Percentiles rank a stretch among this genome's conserved stretches.
phyloP scores from a whole-genome alignment of 2,329 filamentous ascomycete species.

The Ophiosphaerella korrae region DNA sequence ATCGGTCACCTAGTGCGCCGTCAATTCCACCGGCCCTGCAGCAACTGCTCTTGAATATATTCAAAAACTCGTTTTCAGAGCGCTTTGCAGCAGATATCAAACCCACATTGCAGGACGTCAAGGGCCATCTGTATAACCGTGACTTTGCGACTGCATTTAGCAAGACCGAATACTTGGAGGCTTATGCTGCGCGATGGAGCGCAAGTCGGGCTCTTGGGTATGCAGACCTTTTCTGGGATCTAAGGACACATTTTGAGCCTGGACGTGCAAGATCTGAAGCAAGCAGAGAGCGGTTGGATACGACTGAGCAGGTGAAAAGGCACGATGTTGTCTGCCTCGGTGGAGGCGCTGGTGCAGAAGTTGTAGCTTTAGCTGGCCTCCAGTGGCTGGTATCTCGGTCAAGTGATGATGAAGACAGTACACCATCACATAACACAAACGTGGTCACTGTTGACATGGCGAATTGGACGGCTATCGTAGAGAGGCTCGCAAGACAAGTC shows the following conservation, averaged over 20 bases:
- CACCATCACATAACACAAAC: slow-evolving; percentile 20
- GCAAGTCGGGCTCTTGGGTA: slow-evolving; percentile 85
- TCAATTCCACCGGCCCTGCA: slow-evolving; percentile 61
- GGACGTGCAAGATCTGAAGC: not conserved
- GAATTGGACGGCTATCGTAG: slow-evolving; percentile 71
- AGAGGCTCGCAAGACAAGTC: slow-evolving; percentile 62
- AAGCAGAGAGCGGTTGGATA: not conserved
- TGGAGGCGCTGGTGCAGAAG: slow-evolving; percentile 69
- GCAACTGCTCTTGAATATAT: slow-evolving; percentile 75
- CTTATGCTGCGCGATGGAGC: slow-evolving; percentile 91
- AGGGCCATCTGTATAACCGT: slow-evolving; percentile 81
- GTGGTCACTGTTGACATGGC: slow-evolving; percentile 80
- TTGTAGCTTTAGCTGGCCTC: slow-evolving; percentile 66
- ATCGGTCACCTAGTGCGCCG: slow-evolving; percentile 5
- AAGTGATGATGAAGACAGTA: slow-evolving; percentile 2
- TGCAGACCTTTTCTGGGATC: slow-evolving; percentile 59
- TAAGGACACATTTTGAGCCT: slow-evolving; percentile 29
- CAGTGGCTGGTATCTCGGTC: slow-evolving; percentile 45
- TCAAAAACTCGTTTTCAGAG: slow-evolving; percentile 65
- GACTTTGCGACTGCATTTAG: slow-evolving; percentile 85
- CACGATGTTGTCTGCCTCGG: slow-evolving; percentile 62
- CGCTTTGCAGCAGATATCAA: slow-evolving; percentile 53
- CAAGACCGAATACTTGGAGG: slow-evolving; percentile 70
- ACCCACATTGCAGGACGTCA: slow-evolving; percentile 76
- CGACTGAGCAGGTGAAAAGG: slow-evolving; percentile 5